Base-by-base conservation (phyloP, 345 rosid species). In the Erucastrum elatum region DNA sequence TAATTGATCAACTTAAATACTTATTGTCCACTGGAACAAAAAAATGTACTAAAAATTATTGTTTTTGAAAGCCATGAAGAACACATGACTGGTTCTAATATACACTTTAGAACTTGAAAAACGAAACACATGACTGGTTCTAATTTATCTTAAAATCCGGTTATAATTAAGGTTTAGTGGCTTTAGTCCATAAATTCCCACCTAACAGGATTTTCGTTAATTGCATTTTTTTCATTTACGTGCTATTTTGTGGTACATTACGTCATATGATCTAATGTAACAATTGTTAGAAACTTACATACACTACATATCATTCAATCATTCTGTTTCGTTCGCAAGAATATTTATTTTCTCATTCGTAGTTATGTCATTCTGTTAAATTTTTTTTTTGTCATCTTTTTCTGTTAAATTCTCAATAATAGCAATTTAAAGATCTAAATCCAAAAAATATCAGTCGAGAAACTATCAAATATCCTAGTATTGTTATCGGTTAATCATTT, bases 201-300 rank as follows among this genome's bases (percentile, higher is more conserved):
- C 49, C 5, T 41, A 41, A 41, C 49, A 41, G 49, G 49, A 41
- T 41, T 41, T 11, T 41, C 49, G 49, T 41, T 41, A 41, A 11
- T 41, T 10, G 49, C 49, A 41, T 8, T 41, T 41, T 41, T 39
- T 11, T 41, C 8, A 41, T 2, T 46, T 46, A 46, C 55, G 13
- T 46, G 16, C 5, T 46, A 46, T 12, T 1, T 4, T 11, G 35
- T 27, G 16, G 64, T 31, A 30, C 21, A n/a, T 62, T 26, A 26
- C 59, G 61, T 26, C 16, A 72, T 27, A 29, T 61, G 65, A 72
- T 60, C 15, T 56, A 12, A 62, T 29, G 66, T 35, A 62, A 30
- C 17, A 35, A 29, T 13, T 29, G 21, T 62, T 29, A 62, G 34
- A 60, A 60, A 29, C 37, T 12, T 62, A 30, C 37, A 62, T 2